Evolutionary conservation across 768 basidiomycete species (phyloP), one percentile per base, ranked within the genome.

Genomic region (Botryobasidium botryosum): DNA sequence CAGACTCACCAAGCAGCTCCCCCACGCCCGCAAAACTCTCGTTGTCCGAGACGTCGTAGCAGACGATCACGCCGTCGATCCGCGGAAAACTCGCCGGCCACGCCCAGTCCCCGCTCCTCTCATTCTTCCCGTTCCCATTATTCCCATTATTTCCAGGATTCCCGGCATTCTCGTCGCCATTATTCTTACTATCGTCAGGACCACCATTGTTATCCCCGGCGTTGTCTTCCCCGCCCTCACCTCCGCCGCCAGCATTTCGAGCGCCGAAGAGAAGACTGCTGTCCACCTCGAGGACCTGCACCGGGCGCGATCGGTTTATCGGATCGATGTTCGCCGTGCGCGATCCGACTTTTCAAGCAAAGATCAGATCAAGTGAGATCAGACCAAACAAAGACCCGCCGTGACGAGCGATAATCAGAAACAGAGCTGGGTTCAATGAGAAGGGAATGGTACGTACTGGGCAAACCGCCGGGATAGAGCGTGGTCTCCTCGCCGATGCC

Each of bases 11-110:
- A 26, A 91, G 65, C 39, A 85, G 67, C 25, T 68, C 68, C 57
- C 74, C 68, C 15, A 91, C 68, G 13, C 74, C 76, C 13, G 59
- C 59, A 53, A 84, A 78, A 18, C 86, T 86, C 1, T 63, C 59
- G 45, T 57, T 56, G 46, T 73, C 65, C 1, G 74, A 71, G 7
- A 77, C 71, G 61, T 90, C 83, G 59, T 90, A 94, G 56, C 88
- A 94, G 21, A 94, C 66, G 43, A 94, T 70, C 12, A 79, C 73
- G 1, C 80, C 92, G 50, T 88, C 78, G 41, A 86, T 65, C 15
- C 59, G 58, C 17, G 79, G 77, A 20, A 75, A 62, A 4, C 63
- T 64, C 24, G 68, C 64, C 5, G 79, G 71, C 68, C 75, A 74
- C 4, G 20, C 35, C n/a, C 35, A 27, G 15, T 38, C 27, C 13